Evolutionary conservation across 768 basidiomycete species (phyloP), one percentile per base, ranked within the genome.

Genomic region (Lyophyllum semitale): DNA sequence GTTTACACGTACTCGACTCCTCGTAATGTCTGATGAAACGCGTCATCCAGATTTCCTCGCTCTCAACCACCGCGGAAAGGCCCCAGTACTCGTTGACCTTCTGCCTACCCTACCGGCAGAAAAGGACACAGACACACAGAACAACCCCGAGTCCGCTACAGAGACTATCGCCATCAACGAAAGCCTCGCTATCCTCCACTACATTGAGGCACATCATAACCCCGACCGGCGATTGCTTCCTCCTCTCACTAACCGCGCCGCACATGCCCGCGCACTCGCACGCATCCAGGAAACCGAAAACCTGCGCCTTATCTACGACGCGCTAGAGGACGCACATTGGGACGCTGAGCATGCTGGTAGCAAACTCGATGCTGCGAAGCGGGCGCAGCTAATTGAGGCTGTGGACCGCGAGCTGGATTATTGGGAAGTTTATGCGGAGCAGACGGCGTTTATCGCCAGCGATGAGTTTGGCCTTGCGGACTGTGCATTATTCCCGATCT

Each of bases 201-300:
- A 69, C 51, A 60, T 66, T 30, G 69, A 71, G 50, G 64, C 59
- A 18, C 67, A 62, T 33, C 50, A 68, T 49, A 55, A 50, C 8
- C 50, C 54, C 26, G 51, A 58, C 30, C 30, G 45, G 3, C 63
- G 63, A 25, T 59, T 69, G 1, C 61, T 68, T n/a, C 66, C 68
- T 17, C 61, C 54, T 17, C 33, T 65, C 17, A 47, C 54, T 4
- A 23, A 63, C 33, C 63, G 60, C 11, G 46, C 53, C 6, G 55
- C 59, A 2, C 54, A 58, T 13, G 67, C 65, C 11, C 44, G 54
- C 4, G 55, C 56, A 8, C 59, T 68, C 26, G 50, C 62, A 4
- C 63, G 62, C 18, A 58, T 68, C 4, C 68, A 69, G 37, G 67
- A 69, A 57, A 63, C 64, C 1, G 70, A 69, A 52, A 71, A 67